Evolutionary conservation across 768 basidiomycete genomes (phyloP).

Genomic region (Tricholoma flavovirens): DNA sequence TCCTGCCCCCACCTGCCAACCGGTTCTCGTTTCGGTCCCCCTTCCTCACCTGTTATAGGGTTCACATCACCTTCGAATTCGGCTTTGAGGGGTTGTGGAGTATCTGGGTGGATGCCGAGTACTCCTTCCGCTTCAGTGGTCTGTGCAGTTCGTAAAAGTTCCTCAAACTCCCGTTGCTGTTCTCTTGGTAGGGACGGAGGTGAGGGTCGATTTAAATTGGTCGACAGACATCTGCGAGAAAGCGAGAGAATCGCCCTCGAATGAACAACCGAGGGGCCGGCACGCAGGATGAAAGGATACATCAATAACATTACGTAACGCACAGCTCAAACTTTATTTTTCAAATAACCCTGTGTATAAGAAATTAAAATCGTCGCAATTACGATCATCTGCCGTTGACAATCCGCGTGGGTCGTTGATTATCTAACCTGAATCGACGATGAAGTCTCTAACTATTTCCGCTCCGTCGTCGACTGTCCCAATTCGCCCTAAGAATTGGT

Average conservation of each 20-base stretch:
- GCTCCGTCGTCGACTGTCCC: not conserved
- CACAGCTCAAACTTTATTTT: too few species aligned
- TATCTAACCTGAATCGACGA: too few species aligned
- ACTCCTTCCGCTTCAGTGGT: slow-evolving; percentile 33
- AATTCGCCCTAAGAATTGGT: not conserved
- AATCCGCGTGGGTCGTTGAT: too few species aligned
- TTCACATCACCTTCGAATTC: slow-evolving; percentile 82
- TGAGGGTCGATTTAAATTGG: slow-evolving; percentile 46
- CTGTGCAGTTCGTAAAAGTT: slow-evolving; percentile 63
- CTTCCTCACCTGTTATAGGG: slow-evolving; percentile 77
- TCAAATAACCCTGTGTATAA: too few species aligned
- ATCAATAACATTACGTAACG: not conserved
- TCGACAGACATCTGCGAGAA: slow-evolving; percentile 23
- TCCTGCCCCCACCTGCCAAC: slow-evolving; percentile 50
- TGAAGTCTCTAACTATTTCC: not conserved
- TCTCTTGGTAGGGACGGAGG: slow-evolving; percentile 72
- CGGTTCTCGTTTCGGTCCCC: slow-evolving; percentile 86
- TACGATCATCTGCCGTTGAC: too few species aligned
- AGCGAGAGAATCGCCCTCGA: not conserved
- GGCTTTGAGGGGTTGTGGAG: slow-evolving; percentile 47
- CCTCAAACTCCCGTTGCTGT: slow-evolving; percentile 83
- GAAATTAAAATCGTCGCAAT: too few species aligned
- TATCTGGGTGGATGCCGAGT: slow-evolving; percentile 64
- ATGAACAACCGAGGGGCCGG: not conserved
- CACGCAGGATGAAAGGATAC: not conserved